phyloP scores from a whole-genome alignment of 192 early-diverging fungal species.

The Umbelopsis isabellina region DNA sequence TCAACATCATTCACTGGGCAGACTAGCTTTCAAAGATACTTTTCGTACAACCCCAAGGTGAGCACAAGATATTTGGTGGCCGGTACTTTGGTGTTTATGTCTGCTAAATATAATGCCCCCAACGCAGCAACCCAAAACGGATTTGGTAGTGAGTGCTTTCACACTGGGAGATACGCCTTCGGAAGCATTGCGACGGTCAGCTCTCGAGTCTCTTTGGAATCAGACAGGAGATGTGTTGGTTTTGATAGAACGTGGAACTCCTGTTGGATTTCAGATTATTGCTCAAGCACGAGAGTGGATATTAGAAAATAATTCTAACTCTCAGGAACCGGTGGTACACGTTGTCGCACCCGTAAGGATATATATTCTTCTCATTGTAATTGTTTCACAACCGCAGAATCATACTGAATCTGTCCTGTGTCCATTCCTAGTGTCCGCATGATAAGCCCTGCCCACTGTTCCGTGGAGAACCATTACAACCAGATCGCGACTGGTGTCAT shows the following conservation, averaged over 20 bases:
- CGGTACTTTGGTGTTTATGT: background rate
- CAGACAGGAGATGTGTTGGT: slow-evolving; percentile 78
- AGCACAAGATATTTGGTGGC: background rate
- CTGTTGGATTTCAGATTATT: slow-evolving; percentile 68
- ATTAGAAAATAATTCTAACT: slow-evolving; percentile 48
- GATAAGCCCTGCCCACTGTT: slow-evolving; percentile 72
- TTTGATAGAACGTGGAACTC: slow-evolving; percentile 85
- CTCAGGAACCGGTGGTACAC: slow-evolving; percentile 50
- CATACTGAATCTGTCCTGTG: no score
- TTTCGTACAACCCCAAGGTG: slow-evolving; percentile 58
- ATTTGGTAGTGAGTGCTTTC: slow-evolving; percentile 80
- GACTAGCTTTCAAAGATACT: slow-evolving; percentile 63
- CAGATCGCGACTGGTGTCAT: slow-evolving; percentile 71
- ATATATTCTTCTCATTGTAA: background rate
- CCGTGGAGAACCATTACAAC: slow-evolving; percentile 39
- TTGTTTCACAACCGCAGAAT: no score
- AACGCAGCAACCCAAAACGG: slow-evolving; percentile 41
- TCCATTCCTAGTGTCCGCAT: slow-evolving; percentile 62
- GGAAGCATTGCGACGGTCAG: slow-evolving; percentile 61
- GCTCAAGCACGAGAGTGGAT: slow-evolving; percentile 70
- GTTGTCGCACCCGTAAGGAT: slow-evolving; percentile 77
- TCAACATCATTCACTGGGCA: slow-evolving; percentile 20
- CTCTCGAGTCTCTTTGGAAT: slow-evolving; percentile 77
- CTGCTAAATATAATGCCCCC: no score
- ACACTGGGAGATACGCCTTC: slow-evolving; percentile 74